Conservation (phyloP, 2,329 filamentous ascomycete genomes). For the Shiraia bambusicola region DNA sequence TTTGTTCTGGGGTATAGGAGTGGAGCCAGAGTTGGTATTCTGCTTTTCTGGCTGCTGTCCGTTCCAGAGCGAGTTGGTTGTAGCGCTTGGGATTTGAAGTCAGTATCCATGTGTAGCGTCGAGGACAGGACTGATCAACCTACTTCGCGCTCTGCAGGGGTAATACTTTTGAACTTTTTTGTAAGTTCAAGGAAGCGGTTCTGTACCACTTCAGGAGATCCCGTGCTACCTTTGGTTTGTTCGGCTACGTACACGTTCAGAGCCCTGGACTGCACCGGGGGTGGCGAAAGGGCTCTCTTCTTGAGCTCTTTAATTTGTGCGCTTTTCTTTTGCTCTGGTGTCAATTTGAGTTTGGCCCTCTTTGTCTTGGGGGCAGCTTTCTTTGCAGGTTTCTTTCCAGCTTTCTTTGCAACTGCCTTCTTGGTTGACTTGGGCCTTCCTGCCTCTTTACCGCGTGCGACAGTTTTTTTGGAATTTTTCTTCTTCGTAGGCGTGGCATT, state of each 20-base stretch:
- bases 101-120: neutral
- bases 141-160: constrained; percentile 42
- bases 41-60: constrained; percentile 47
- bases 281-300: constrained; percentile 41
- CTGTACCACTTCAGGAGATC: too few species aligned
- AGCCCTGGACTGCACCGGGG: constrained; percentile 17
- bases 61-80: constrained; percentile 53
- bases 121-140: constrained; percentile 1
- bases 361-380: constrained; percentile 24
- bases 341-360: constrained; percentile 29
- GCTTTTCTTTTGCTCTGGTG: constrained; percentile 34
- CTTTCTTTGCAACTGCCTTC: constrained; percentile 23
- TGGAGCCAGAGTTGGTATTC: constrained; percentile 58
- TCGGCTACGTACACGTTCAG: constrained; percentile 35
- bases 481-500: constrained; percentile 26
- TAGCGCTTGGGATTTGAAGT: constrained; percentile 49
- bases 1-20: constrained; percentile 57
- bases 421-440: constrained; percentile 24
- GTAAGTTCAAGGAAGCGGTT: too few species aligned
- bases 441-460: constrained; percentile 3
- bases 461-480: constrained; percentile 19
- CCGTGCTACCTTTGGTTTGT: constrained; percentile 4
- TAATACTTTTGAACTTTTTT: constrained; percentile 29
- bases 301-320: constrained; percentile 36
- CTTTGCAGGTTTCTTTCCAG: constrained; percentile 27